Evolutionary conservation across 2,329 filamentous ascomycete species (phyloP).

Genomic region (Microdochium trichocladiopsis): DNA sequence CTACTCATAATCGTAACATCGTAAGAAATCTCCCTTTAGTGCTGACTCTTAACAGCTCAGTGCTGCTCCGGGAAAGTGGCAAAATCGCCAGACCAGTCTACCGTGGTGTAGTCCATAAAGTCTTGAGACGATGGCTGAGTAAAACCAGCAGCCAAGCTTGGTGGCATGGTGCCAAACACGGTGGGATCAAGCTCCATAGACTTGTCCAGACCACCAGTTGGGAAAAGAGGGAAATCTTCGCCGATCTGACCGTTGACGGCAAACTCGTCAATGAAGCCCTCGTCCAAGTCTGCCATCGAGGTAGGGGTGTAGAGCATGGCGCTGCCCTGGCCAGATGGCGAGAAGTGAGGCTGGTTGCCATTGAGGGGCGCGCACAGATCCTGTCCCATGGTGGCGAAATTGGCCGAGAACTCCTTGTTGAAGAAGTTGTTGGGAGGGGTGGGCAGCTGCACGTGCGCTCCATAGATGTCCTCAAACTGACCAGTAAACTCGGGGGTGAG

Average conservation of each 20-base stretch:
- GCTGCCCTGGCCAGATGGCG: conserved; percentile 60
- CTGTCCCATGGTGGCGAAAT: conserved; percentile 30
- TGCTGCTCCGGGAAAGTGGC: conserved; percentile 10
- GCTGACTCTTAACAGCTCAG: conserved; percentile 1
- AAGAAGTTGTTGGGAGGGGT: conserved; percentile 37
- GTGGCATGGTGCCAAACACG: conserved; percentile 40
- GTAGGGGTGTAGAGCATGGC: conserved; percentile 63
- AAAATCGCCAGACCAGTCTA: conserved; percentile 21
- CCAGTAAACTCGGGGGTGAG: conserved; percentile 53
- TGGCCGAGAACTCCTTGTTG: conserved; percentile 34
- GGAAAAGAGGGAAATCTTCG: conserved; percentile 62
- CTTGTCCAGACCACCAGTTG: conserved; percentile 30
- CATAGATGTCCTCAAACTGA: conserved; percentile 56
- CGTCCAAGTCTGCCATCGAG: conserved; percentile 55
- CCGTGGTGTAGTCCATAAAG: conserved; percentile 24
- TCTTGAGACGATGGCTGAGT: conserved; percentile 46
- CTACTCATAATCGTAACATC: conserved; percentile 19
- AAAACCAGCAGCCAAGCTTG: conserved; percentile 43
- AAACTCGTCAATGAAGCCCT: conserved; percentile 52
- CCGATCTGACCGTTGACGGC: conserved; percentile 31
- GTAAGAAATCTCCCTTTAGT: conserved; percentile 7
- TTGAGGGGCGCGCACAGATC: conserved; percentile 31
- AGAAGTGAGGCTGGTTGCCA: conserved; percentile 46
- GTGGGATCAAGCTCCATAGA: conserved; percentile 28
- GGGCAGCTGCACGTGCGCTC: conserved; percentile 48